Evolutionary conservation across 1,284 basidiomycete species (phyloP).

Genomic region (Ceraceosorus bombacis): DNA sequence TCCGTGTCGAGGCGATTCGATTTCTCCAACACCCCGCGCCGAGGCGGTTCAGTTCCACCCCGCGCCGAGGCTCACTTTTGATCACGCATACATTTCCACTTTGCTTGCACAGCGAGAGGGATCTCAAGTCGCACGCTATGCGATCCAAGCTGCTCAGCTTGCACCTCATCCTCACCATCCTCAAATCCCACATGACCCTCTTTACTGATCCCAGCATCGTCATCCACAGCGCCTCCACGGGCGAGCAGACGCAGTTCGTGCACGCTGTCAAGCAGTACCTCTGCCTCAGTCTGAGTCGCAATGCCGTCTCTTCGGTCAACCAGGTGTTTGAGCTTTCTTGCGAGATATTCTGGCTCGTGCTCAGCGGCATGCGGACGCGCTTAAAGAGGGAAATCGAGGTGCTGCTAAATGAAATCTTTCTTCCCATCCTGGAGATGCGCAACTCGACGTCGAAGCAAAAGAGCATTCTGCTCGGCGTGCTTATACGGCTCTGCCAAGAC

Average conservation of each 20-base stretch:
- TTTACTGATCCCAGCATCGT: constrained; percentile 42
- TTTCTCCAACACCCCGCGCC: no score
- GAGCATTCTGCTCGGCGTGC: constrained; percentile 38
- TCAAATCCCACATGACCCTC: constrained; percentile 41
- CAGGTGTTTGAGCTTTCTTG: constrained; percentile 97
- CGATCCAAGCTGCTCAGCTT: constrained; percentile 46
- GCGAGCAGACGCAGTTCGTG: constrained; percentile 46
- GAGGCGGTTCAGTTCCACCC: background rate
- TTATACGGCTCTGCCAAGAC: constrained; percentile 43
- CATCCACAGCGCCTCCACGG: constrained; percentile 43
- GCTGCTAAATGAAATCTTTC: constrained; percentile 93
- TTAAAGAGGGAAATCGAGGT: constrained; percentile 99
- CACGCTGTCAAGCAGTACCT: constrained; percentile 53
- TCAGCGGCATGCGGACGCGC: constrained; percentile 87
- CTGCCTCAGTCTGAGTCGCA: constrained; percentile 83
- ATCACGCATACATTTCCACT: background rate
- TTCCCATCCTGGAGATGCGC: constrained; percentile 97
- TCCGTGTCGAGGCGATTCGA: no score
- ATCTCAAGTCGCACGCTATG: constrained; percentile 46
- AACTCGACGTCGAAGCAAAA: constrained; percentile 78
- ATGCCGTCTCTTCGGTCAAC: constrained; percentile 87
- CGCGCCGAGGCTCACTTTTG: background rate
- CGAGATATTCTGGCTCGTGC: constrained; percentile 95
- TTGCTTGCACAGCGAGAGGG: constrained; percentile 29
- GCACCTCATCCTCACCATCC: constrained; percentile 43